Percentiles rank a stretch among this genome's conserved stretches.
Evolutionary conservation across 352 stramenopile genomes (phyloP).

Genomic region (Phytophthora pseudosyringae): DNA sequence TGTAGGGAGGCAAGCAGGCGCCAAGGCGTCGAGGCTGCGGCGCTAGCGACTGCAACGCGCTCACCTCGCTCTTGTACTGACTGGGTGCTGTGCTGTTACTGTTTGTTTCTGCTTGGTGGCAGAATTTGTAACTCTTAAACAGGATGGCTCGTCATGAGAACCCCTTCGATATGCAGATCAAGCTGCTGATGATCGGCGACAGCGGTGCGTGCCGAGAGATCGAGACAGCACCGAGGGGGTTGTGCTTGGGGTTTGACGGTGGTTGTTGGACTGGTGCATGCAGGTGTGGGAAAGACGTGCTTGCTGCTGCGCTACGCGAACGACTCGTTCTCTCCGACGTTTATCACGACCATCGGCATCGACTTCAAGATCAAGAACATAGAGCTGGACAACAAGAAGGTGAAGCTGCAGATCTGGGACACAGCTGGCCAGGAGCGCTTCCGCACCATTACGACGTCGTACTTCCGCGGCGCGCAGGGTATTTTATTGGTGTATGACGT

Average conservation of each 20-base stretch:
- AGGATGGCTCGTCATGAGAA: conserved; percentile 91
- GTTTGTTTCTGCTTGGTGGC: conserved; percentile 17
- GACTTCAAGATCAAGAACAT: conserved; percentile 95
- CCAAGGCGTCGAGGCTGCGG: neutral
- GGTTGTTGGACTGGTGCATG: conserved; percentile 4
- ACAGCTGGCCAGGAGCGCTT: conserved; percentile 99
- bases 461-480: conserved; percentile 98
- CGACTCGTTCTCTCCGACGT: conserved; percentile 91
- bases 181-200: conserved; percentile 98
- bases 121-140: conserved; percentile 32
- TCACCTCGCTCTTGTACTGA: conserved; percentile 8
- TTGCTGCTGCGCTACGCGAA: conserved; percentile 90
- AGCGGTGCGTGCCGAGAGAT: conserved; percentile 76
- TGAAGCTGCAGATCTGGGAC: conserved; percentile 99
- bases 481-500: conserved; percentile 99
- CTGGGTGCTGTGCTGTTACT: neutral
- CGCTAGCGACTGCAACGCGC: conserved; percentile 1
- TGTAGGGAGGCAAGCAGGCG: neutral
- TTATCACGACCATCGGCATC: conserved; percentile 92
- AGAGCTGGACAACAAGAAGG: conserved; percentile 95
- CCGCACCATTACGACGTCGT: conserved; percentile 99
- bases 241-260: neutral
- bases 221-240: neutral
- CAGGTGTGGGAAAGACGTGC: conserved; percentile 91
- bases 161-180: conserved; percentile 98